Evolutionary conservation across 2,329 filamentous ascomycete species (phyloP), one percentile per base, ranked within the genome.

Genomic region (Fusarium subtropicale): DNA sequence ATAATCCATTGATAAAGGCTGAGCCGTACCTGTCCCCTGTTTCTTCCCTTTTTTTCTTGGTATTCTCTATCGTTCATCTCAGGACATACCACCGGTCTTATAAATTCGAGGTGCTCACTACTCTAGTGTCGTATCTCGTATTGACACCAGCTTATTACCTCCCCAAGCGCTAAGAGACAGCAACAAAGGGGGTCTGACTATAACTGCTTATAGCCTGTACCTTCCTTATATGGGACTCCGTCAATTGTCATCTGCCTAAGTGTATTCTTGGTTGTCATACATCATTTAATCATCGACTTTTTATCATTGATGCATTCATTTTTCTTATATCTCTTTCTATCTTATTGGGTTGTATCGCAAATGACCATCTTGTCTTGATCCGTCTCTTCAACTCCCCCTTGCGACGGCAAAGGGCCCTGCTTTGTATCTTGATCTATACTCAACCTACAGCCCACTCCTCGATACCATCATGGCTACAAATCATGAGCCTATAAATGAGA

Each of bases 71-170:
- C n/a, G 33, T 53, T 64, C 59, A 36, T 55, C 50, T 47, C 47
- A 68, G 52, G 38, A 34, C 39, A 33, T 58, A 52, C 30, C 31
- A 38, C 42, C 13, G 41, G n/a, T 20, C 60, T 59, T 42, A 20
- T 18, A 28, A 28, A 39, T 39, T 15, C 34, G 11, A 22, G 24
- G 56, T 60, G 31, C 42, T 30, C 26, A 10, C 28, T 69, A 65
- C 26, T 8, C 28, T 69, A 65, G 68, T 58, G 64, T 62, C 64
- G 60, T 71, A 71, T 69, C 38, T 59, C 56, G 68, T 66, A 71
- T 69, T 28, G 16, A 59, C n/a, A n/a, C 45, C 36, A 24, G 31
- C 46, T 39, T 46, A 45, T 45, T n/a, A 26, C 22, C 41, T 26
- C 24, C 15, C 15, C 20, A 39, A 39, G n/a, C 36, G n/a, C 12